Evolutionary conservation across 495 filamentous ascomycete species (phyloP).

Genomic region (Aspergillus hancockii): DNA sequence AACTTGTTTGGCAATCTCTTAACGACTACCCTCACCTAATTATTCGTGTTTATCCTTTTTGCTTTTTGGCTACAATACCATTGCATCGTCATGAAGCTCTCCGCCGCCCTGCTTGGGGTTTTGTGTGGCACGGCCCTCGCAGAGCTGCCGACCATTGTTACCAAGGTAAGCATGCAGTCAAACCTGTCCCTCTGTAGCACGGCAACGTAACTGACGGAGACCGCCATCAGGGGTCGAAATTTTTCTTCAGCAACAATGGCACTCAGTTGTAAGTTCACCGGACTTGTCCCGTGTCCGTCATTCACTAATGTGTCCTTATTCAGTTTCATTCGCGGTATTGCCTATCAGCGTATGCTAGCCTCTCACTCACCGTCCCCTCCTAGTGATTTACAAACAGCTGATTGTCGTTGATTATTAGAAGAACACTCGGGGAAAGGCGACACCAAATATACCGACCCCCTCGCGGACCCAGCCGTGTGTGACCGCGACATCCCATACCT

Average conservation of each 20-base stretch:
- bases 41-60: neutral
- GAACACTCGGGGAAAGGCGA: slow-evolving; percentile 36
- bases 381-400: neutral
- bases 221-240: slow-evolving; percentile 57
- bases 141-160: neutral
- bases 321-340: slow-evolving; percentile 78
- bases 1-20: neutral
- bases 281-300: neutral
- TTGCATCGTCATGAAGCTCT: neutral
- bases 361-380: neutral
- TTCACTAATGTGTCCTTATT: slow-evolving; percentile 1
- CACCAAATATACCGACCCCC: slow-evolving; percentile 61
- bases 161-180: neutral
- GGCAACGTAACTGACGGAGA: neutral
- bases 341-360: slow-evolving; percentile 66
- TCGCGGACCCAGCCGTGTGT: slow-evolving; percentile 67
- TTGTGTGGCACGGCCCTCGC: neutral
- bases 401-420: slow-evolving; percentile 29
- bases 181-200: neutral
- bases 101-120: neutral
- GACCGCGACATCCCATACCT: slow-evolving; percentile 79
- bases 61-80: neutral
- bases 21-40: neutral
- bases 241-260: slow-evolving; percentile 77
- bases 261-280: slow-evolving; percentile 36